Percentiles rank a stretch among this genome's conserved stretches.
Evolutionary conservation across 495 filamentous ascomycete genomes (phyloP).

Genomic region (Aspergillus sclerotiicarbonarius): DNA sequence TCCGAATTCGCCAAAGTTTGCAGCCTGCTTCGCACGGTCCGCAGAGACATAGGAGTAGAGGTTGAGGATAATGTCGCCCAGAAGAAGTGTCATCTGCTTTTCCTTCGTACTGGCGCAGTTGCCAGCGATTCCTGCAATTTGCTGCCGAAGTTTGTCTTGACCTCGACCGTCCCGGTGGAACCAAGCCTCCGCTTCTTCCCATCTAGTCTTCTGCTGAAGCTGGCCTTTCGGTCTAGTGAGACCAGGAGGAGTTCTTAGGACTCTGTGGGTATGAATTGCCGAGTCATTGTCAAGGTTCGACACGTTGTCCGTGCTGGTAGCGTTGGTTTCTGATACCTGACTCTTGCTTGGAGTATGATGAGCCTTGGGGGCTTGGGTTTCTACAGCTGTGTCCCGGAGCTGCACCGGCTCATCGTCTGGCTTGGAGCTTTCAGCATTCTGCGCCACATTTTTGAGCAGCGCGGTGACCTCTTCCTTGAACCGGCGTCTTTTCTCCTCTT

Average conservation of each 20-base stretch:
- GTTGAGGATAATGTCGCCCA: not conserved
- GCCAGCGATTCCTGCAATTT: conserved; percentile 19
- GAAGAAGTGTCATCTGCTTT: not conserved
- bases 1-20: not conserved
- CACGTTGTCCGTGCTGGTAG: not conserved
- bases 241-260: conserved; percentile 20
- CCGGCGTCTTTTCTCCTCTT: conserved; percentile 1
- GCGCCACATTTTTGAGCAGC: not conserved
- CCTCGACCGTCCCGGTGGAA: conserved; percentile 24
- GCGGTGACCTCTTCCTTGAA: conserved; percentile 4
- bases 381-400: not conserved
- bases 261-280: not conserved
- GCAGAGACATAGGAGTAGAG: not conserved
- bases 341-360: not conserved
- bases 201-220: conserved; percentile 6
- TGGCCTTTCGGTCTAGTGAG: conserved; percentile 7
- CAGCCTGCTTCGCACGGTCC: not conserved
- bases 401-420: no score
- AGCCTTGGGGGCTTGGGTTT: not conserved
- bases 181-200: conserved; percentile 25
- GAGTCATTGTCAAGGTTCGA: not conserved
- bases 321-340: not conserved
- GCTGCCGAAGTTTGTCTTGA: conserved; percentile 19
- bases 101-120: conserved; percentile 7
- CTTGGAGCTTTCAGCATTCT: not conserved